Percentiles rank a stretch among this genome's conserved stretches.
phyloP scores from a whole-genome alignment of 441 rosid genomes.

The Pelargonium fulgidum region DNA sequence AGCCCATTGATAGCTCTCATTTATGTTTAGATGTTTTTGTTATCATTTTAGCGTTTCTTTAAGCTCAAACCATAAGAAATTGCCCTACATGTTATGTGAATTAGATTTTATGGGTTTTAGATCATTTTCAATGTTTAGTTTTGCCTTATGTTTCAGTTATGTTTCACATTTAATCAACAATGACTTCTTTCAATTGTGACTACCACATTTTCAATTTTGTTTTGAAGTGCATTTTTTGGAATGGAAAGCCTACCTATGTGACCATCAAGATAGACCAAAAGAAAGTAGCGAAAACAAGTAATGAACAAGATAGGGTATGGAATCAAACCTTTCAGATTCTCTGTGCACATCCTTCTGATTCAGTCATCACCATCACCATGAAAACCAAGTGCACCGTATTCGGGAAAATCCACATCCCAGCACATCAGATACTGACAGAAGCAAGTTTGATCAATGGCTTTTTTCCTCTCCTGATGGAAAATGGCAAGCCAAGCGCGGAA shows the following conservation, averaged over 20 bases:
- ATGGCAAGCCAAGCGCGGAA: constrained; percentile 41
- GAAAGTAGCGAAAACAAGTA: constrained; percentile 63
- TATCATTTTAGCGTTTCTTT: no score
- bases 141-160: not conserved
- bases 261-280: constrained; percentile 55
- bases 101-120: no score
- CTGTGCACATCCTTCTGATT: constrained; percentile 61
- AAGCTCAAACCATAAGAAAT: no score
- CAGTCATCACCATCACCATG: constrained; percentile 55
- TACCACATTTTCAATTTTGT: not conserved
- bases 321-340: constrained; percentile 77
- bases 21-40: no score
- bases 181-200: no score
- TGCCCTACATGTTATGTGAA: no score
- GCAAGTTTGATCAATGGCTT: constrained; percentile 47
- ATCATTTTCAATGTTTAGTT: not conserved
- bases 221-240: constrained; percentile 42
- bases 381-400: constrained; percentile 58
- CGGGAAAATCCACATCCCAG: constrained; percentile 48
- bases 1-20: no score
- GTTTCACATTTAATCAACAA: no score
- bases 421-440: constrained; percentile 40
- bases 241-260: constrained; percentile 56
- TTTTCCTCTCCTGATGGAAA: constrained; percentile 48
- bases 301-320: constrained; percentile 64